These are phyloP conservation scores for Hypoxylon rickii DNA, from an alignment of 495 filamentous ascomycete species.

Conservation along the genomic window DNA sequence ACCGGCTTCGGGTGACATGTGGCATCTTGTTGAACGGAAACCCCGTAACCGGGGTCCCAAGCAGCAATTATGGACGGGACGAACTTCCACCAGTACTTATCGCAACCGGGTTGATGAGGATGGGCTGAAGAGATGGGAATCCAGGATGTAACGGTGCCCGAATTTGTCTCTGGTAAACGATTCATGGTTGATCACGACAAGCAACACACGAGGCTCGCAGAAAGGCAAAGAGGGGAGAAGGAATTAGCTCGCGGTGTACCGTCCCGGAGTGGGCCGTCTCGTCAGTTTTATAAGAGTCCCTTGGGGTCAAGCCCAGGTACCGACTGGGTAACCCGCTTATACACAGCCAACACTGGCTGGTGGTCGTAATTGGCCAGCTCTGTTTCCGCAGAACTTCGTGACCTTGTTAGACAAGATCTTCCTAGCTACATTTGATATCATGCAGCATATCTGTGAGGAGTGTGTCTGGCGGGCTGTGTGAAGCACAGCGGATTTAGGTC, in stretches of 20 bases:
- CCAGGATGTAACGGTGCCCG: slow-evolving; percentile 33
- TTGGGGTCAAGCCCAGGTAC: slow-evolving; percentile 7
- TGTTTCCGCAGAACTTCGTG: slow-evolving; percentile 23
- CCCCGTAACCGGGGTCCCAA: slow-evolving; percentile 37
- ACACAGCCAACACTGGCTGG: background rate
- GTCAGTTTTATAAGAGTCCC: slow-evolving; percentile 12
- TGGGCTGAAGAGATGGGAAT: slow-evolving; percentile 31
- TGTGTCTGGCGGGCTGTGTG: slow-evolving; percentile 1
- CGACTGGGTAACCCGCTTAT: too few relatives aligned
- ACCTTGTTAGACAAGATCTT: slow-evolving; percentile 8
- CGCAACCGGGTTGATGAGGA: slow-evolving; percentile 30
- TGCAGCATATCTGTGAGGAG: slow-evolving; percentile 2
- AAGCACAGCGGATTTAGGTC: slow-evolving; percentile 17
- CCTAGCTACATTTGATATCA: slow-evolving; percentile 3
- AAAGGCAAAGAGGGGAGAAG: slow-evolving; percentile 8
- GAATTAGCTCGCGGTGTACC: slow-evolving; percentile 3
- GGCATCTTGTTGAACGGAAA: slow-evolving; percentile 10
- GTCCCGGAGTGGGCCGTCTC: slow-evolving; percentile 10
- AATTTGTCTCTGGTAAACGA: slow-evolving; percentile 34
- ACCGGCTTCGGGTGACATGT: slow-evolving; percentile 35
- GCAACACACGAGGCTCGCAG: background rate
- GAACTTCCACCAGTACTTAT: slow-evolving; percentile 18
- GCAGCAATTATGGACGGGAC: slow-evolving; percentile 20
- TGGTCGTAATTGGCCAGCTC: slow-evolving; percentile 20
- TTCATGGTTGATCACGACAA: slow-evolving; percentile 25